phyloP scores from a whole-genome alignment of 2,329 filamentous ascomycete species.

The Neofusicoccum laricinum region DNA sequence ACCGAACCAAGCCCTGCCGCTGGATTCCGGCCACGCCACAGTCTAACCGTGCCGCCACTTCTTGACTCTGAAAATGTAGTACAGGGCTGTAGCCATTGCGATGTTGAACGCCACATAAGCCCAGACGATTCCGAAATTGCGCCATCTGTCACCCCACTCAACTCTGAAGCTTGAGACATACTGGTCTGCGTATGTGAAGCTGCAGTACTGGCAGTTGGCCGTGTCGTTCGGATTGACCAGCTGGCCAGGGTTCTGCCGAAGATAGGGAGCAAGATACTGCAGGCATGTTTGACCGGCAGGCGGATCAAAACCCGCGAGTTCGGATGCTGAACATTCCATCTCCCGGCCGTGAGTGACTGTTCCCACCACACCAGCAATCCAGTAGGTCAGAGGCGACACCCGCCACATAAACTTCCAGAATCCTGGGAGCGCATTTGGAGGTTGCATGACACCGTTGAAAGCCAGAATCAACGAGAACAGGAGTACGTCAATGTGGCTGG shows the following conservation, averaged over 20 bases:
- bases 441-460: slow-evolving; percentile 63
- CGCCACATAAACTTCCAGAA: slow-evolving; percentile 81
- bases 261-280: slow-evolving; percentile 45
- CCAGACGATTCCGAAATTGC: slow-evolving; percentile 70
- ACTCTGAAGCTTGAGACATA: slow-evolving; percentile 45
- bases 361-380: slow-evolving; percentile 42
- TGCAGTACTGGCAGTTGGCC: slow-evolving; percentile 50
- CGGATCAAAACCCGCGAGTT: slow-evolving; percentile 43
- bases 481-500: slow-evolving; percentile 61
- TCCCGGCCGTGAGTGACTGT: slow-evolving; percentile 43
- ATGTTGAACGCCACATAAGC: slow-evolving; percentile 65
- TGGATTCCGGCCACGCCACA: no score
- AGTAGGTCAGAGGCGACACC: slow-evolving; percentile 65
- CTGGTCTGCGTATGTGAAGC: slow-evolving; percentile 44
- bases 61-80: slow-evolving; percentile 46
- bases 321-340: slow-evolving; percentile 47
- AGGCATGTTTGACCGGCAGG: slow-evolving; percentile 41
- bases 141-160: slow-evolving; percentile 55
- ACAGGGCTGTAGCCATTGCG: slow-evolving; percentile 55
- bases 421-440: slow-evolving; percentile 56
- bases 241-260: slow-evolving; percentile 37
- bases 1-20: no score
- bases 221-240: slow-evolving; percentile 46
- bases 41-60: slow-evolving; percentile 19
- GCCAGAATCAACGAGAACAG: slow-evolving; percentile 58